Evolutionary conservation across 2,329 filamentous ascomycete species (phyloP), one percentile per base, ranked within the genome.

Genomic region (Dothistroma septosporum): DNA sequence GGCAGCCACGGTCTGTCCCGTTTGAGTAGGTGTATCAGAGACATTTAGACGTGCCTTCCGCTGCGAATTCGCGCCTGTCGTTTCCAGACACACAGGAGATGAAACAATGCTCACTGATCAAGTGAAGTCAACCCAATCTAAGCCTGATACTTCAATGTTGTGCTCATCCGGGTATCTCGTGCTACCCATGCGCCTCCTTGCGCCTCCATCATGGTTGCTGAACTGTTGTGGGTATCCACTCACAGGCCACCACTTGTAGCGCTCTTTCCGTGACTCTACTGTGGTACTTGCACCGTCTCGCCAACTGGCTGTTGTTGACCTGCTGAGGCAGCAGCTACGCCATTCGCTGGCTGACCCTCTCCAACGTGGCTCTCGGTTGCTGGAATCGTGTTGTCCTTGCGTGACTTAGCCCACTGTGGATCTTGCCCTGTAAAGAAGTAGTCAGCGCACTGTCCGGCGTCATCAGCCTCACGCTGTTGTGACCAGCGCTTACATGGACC

Each of bases 401-500:
- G 75, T 47, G 88, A 82, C 72, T 80, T 85, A 57, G 83, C 79
- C 81, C 83, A 92, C 77, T 89, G 75, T 31, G 83, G 70, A 64
- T 93, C 90, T 68, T 84, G 83, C 94, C 72, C 72, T 73, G 53
- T 61, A 54, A 24, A 14, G 2, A 31, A 55, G 48, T 48, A 33
- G 37, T 68, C 48, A 69, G 64, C 28, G 46, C 61, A 22, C n/a
- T 19, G 49, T 19, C 52, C 19, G 12, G 35, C n/a, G 16, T 55
- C 22, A 11, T n/a, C 14, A n/a, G 22, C 19, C 19, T 48, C 19
- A 1, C 19, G 22, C 19, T 48, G 12, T n/a, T 21, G 11, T 9
- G 3, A 24, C 6, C n/a, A 19, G 28, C 47, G 71, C 71, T 69
- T 68, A 74, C 94, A 99, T 57, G 94, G 94, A 56, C 94, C 94